Evolutionary conservation across 2,329 filamentous ascomycete genomes (phyloP), one percentile per base, ranked within the genome.

Genomic region (Verticillium klebahnii): DNA sequence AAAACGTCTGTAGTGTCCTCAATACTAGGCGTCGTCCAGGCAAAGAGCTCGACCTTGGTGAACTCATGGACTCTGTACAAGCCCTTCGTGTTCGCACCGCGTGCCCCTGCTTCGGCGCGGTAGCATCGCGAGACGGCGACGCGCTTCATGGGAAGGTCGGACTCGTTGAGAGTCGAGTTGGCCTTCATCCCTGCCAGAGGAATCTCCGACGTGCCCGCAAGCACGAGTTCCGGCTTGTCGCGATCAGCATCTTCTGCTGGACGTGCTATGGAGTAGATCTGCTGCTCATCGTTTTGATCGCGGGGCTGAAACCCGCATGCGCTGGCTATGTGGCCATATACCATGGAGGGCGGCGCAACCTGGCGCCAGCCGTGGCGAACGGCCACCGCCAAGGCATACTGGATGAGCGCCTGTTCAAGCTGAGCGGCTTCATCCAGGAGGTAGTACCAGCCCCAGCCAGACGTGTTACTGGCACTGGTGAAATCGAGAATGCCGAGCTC

Each of bases 371-470:
- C 92, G 66, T 86, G 82, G 57, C 82, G 84, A 61, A 88, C 86
- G 9, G 91, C 91, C 1, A 91, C 85, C 11, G 83, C 82, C 3
- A 98, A 82, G 0, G 95, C 89, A 74, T 96, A 97, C 73, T 94
- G 89, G 14, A 98, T 80, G 3, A 99, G 84, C 0, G 95, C 95
- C 72, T 98, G 94, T 77, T 99, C 95, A n/a, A 99, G 84, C 73
- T 95, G 86, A 0, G 93, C 93, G 9, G 88, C 95, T 71, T 96
- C 93, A 71, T 94, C 92, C n/a, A 92, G 81, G 12, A 99, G 86
- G 76, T 93, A 98, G 78, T 99, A 99, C 92, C 93, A 99, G 1
- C 95, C 95, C 94, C 94, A 99, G 40, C 95, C 95, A 3, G 89
- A 91, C 1, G 92, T 89, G n/a, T 85, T 87, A 2, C 89, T 89